Evolutionary conservation across 192 early-diverging fungal species (phyloP), one percentile per base, ranked within the genome.

Genomic region (Umbelopsis isabellina): DNA sequence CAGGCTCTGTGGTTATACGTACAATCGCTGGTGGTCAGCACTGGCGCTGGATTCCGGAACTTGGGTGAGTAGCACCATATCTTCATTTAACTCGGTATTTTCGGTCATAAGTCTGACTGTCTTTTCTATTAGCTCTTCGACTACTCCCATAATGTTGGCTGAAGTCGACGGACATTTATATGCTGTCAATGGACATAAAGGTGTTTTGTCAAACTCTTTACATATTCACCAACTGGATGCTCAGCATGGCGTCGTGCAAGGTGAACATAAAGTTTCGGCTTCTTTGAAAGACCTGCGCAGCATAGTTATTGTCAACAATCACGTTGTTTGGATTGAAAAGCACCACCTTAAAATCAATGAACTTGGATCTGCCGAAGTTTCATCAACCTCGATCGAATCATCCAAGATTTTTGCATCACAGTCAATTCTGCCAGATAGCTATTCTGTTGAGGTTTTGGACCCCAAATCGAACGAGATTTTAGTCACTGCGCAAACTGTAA

Each of bases 271-370:
- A 67, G 52, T 80, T 13, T 76, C 72, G 5, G 52, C 65, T 21
- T 81, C 72, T 8, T 33, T 53, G 47, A 67, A 52, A 15, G 20
- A 69, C 25, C 48, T 85, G 46, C 68, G 70, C 58, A 67, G 55
- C 33, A 65, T 75, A 45, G 35, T 64, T 41, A 21, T 77, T 16
- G 68, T 87, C 70, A 80, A 82, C 52, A 78, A 66, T 48, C 77
- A 82, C 47, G 22, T 87, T 27, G 66, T 87, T 22, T 87, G 85
- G 85, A 79, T 79, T 35, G 85, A 85, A 18, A 47, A 75, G 33
- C 67, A 79, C 6, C 75, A 78, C 72, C 78, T 85, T 41, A 75
- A 84, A 15, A 80, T 78, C 78, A 66, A 67, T 51, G 47, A 61
- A 49, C 44, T 74, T 22, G 72, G 67, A 37, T 82, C 27, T 75